Conservation (phyloP, 2,329 filamentous ascomycete genomes). For the Fusarium piperis region DNA sequence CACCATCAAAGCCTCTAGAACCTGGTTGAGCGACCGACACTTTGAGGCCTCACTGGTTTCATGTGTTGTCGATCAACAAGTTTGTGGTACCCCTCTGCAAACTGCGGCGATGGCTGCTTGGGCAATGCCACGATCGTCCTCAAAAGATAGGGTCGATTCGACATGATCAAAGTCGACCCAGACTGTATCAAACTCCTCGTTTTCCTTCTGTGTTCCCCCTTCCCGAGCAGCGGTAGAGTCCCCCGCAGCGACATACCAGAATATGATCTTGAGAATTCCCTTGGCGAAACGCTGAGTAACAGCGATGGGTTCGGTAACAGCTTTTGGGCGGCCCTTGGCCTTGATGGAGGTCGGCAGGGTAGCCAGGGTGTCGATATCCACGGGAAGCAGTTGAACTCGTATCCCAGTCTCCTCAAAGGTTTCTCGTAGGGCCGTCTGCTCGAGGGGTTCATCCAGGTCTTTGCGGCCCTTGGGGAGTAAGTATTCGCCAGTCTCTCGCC, state of each 20-base stretch:
- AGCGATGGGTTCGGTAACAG: conserved; percentile 1
- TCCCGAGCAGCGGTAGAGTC: conserved; percentile 1
- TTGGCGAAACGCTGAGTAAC: conserved; percentile 3
- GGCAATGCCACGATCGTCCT: neutral
- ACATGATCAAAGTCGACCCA: neutral
- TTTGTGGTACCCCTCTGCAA: neutral
- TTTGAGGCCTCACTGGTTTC: too few relatives aligned
- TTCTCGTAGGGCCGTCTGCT: conserved; percentile 5
- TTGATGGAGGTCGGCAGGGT: neutral
- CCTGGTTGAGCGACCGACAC: too few relatives aligned
- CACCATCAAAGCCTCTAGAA: too few relatives aligned
- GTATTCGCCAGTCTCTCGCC: neutral
- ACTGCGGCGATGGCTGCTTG: neutral
- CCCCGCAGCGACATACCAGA: conserved; percentile 9
- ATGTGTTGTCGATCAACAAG: neutral
- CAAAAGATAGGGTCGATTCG: neutral
- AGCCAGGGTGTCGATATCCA: neutral
- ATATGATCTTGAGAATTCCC: conserved; percentile 2
- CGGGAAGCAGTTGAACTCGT: neutral
- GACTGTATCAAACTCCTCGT: conserved; percentile 9
- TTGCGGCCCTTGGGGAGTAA: conserved; percentile 18
- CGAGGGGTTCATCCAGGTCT: neutral
- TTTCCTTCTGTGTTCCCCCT: conserved; percentile 9
- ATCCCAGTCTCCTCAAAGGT: conserved; percentile 12
- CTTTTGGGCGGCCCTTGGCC: neutral